Base-by-base conservation (phyloP, 2,329 filamentous ascomycete species). In the Penicillium paneum region DNA sequence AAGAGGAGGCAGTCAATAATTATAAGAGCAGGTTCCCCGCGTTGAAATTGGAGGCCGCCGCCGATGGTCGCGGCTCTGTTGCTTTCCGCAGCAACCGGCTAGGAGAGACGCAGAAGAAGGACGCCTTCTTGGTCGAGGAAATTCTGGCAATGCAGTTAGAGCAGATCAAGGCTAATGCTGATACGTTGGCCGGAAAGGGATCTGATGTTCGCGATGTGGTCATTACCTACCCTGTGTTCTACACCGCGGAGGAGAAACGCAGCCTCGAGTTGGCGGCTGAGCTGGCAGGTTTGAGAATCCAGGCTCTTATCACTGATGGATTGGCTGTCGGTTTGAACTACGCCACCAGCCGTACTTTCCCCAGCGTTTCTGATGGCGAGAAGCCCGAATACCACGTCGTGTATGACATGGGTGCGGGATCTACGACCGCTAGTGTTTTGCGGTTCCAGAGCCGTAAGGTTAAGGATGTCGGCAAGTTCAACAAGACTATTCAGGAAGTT, bases 331-430 rank as follows among this genome's bases (percentile, higher is more conserved):
- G 91, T 26, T 77, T 99, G 63, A 95, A 99, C 76, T 99, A 97
- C 73, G 94, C 94, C 40, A 97, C 91, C 28, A 89, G 84, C 67
- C 85, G 94, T 66, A 91, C 89, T 15, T 99, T 97, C 74, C 91
- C 92, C 35, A 91, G 84, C 65, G 80, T 94, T 56, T 89, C 84
- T 52, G 87, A 94, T 50, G 91, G 90, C 51, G 88, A 83, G 61
- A 91, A 91, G 77, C 88, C 94, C 0, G 94, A 99, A 74, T 84
- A 92, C 65, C 91, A 99, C 76, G 77, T 99, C 71, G 85, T 99
- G 29, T 99, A 94, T 69, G 94, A 99, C 71, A 97, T 99, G 92
- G 94, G 94, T 63, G 92, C 94, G 63, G 94, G 94, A 5, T 97
- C 91, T 42, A 89, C 93, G 31, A 96, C 91, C 65, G 93, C 93